A percentile compares a stretch with the other conserved stretches of the same genome.
phyloP scores from a whole-genome alignment of 805 yeast species.

The Wickerhamiella domercqiae region DNA sequence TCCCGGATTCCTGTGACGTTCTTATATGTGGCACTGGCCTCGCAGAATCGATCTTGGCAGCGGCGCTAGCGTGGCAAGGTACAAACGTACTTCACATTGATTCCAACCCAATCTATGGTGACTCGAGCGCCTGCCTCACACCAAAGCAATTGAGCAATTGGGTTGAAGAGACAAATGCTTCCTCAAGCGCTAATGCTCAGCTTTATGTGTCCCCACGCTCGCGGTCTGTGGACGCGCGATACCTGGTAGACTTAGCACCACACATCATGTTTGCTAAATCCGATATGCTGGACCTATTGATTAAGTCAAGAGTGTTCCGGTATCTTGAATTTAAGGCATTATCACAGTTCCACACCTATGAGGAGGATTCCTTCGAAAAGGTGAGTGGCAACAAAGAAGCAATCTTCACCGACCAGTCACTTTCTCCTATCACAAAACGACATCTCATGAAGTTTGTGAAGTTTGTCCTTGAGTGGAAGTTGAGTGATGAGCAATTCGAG shows the following conservation, averaged over 20 bases:
- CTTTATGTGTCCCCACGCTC: conserved; percentile 65
- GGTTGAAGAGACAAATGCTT: conserved; percentile 31
- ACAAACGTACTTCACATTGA: conserved; percentile 86
- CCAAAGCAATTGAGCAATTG: conserved; percentile 74
- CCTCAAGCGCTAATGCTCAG: conserved; percentile 46
- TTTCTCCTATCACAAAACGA: conserved; percentile 63
- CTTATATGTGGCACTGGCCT: conserved; percentile 87
- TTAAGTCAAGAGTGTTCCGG: conserved; percentile 75
- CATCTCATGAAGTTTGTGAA: conserved; percentile 81
- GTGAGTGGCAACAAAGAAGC: conserved; percentile 80
- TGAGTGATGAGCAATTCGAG: conserved; percentile 40
- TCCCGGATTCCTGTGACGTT: conserved; percentile 66
- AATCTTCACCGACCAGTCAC: conserved; percentile 75
- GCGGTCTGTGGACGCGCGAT: conserved; percentile 27
- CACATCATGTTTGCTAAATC: conserved; percentile 77
- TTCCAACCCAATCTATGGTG: conserved; percentile 75
- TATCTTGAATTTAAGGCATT: conserved; percentile 86
- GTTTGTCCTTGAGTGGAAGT: conserved; percentile 62
- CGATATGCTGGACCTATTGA: conserved; percentile 63
- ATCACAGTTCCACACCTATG: conserved; percentile 83
- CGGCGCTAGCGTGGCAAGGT: conserved; percentile 97
- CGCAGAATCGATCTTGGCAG: conserved; percentile 75
- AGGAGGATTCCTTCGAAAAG: conserved; percentile 78
- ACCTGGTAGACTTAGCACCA: conserved; percentile 79
- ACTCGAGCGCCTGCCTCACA: conserved; percentile 68